Conservation (phyloP, 805 yeast species). For the Spencermartinsiella europaea region DNA sequence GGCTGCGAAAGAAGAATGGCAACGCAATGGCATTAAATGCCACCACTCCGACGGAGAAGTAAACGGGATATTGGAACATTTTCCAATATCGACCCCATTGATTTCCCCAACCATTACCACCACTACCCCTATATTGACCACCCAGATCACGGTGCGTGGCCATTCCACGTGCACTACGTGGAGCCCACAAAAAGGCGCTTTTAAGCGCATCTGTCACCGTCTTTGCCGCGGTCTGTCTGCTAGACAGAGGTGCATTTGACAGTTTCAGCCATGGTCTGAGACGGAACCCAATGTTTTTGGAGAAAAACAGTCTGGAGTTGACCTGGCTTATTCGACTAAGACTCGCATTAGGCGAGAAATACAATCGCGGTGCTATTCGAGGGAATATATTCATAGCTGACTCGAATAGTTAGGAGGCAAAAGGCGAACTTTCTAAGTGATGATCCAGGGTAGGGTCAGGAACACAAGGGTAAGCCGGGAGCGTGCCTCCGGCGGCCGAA, state of each 20-base stretch:
- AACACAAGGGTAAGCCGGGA: no score
- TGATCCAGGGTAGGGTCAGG: no score
- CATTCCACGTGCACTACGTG: constrained; percentile 13
- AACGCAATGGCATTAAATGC: constrained; percentile 30
- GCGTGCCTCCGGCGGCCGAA: no score
- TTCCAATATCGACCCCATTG: constrained; percentile 13
- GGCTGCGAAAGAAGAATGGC: constrained; percentile 52
- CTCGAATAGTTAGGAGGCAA: no score
- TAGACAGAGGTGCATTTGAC: no score
- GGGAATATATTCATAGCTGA: neutral
- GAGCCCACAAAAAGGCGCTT: constrained; percentile 1
- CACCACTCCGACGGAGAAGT: constrained; percentile 29
- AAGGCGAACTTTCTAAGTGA: no score
- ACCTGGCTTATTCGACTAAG: neutral
- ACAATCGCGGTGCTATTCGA: neutral
- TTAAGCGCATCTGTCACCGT: constrained; percentile 1
- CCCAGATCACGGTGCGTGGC: constrained; percentile 26
- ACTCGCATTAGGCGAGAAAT: neutral
- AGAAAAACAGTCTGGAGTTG: neutral
- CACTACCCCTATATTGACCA: constrained; percentile 11
- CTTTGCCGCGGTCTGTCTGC: no score
- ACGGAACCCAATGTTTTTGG: neutral
- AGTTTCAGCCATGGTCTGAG: no score
- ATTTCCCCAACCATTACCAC: constrained; percentile 11
- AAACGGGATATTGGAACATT: constrained; percentile 23